Base-by-base conservation (phyloP, 352 stramenopile species). In the Peronospora tabacina region DNA sequence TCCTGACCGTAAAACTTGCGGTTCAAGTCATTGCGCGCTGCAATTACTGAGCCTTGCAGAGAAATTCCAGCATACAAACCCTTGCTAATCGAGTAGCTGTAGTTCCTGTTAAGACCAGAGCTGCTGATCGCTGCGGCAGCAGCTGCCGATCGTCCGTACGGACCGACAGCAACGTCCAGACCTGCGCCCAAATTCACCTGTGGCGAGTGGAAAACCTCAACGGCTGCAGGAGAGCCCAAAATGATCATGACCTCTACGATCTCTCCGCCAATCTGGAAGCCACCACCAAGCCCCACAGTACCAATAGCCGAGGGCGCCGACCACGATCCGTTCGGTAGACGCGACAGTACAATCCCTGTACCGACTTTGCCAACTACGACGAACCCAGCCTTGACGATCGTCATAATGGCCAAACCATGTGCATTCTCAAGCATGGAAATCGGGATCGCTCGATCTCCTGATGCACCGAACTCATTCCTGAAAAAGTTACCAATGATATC, bases 201-300 rank as follows among this genome's bases (percentile, higher is more conserved):
- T 51, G 75, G 58, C 63, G 79, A 61, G 65, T 88, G 66, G 52
- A 96, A 89, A 8, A 96, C 68, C 45, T 94, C 52, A 7, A 97
- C 84, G 0, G 90, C 82, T 7, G 69, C 69, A 26, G 86, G 75
- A 1, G 75, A 95, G 56, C 93, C 92, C 6, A 97, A 57, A 44
- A 97, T 76, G 66, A 97, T 95, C 34, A 97, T 73, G 41, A 96
- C 75, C 62, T 97, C 88, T 1, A 88, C 83, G 20, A 97, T 62
- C 60, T 97, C 85, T 16, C 83, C 87, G 19, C 90, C 90, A 13
- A 96, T 67, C 39, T 96, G 49, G 9, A 84, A 86, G 49, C 88
- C 87, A 66, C 65, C 66, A 35, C 73, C 74, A 15, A 96, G 49
- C 8, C 87, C 87, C 5, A 77, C 62, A 0, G 87, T 86, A 12